Evolutionary conservation across 2,329 filamentous ascomycete species (phyloP), one percentile per base, ranked within the genome.

Genomic region (Sclerotinia subarctica): DNA sequence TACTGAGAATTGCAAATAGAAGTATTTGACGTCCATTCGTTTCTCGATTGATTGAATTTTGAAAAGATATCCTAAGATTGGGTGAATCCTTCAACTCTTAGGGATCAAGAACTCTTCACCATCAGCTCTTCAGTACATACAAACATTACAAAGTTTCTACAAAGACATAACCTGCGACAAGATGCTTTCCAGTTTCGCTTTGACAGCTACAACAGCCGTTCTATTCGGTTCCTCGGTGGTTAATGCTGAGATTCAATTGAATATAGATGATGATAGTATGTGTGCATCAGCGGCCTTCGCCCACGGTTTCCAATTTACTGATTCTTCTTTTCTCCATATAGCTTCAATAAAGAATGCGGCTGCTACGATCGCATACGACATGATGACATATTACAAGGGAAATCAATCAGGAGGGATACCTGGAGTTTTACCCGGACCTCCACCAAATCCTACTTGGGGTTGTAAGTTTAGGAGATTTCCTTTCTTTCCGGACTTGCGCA

Each of bases 381-480:
- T 78, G 74, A 77, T 78, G 76, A 74, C 71, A 64, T 77, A 76
- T 69, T 87, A 87, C 72, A 75, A 75, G 51, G 77, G 77, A 35
- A 78, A 78, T 64, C 51, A 66, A 51, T 72, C 81, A 76, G 47
- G 81, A 78, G 54, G 80, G 64, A 80, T 82, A 49, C 82, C 83
- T 2, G 84, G 84, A 56, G 82, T 84, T 67, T 71, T 87, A 60
- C 80, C 83, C 59, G 75, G 80, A 5, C 77, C 77, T 66, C 85
- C 85, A 24, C 73, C 76, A 24, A 69, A 77, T 67, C 75, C 75
- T 19, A 35, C 73, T 46, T 70, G 51, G 53, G 76, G 76, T 60
- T 77, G 76, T 77, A 71, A 69, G 76, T 76, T n/a, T 56, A 35
- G 46, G 24, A 29, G n/a, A 49, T 59, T 44, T 44, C 44, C 54